Evolutionary conservation across 371 early-diverging fungal species (phyloP).

Genomic region (Apophysomyces trapeziformis): DNA sequence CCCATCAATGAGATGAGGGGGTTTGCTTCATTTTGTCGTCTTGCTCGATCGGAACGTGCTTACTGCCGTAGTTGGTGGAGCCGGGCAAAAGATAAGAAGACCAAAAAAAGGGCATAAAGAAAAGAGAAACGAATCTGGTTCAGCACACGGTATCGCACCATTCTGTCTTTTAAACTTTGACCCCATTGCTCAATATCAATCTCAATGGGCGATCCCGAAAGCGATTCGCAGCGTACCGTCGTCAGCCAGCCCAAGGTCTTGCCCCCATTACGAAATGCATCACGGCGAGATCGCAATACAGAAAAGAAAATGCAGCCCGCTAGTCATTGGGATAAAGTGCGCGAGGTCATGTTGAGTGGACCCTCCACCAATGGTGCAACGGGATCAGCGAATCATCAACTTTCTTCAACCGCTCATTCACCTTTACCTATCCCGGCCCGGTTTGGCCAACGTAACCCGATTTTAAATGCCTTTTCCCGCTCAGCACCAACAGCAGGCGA

Average conservation of each 20-base stretch:
- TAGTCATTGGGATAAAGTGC: conserved; percentile 6
- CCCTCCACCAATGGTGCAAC: conserved; percentile 18
- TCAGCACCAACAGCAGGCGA: background rate
- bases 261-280: conserved; percentile 12
- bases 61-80: background rate
- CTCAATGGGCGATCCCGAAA: conserved; percentile 1
- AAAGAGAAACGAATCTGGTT: background rate
- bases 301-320: conserved; percentile 6
- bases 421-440: background rate
- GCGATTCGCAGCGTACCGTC: background rate
- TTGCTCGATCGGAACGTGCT: conserved; percentile 7
- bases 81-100: too few species aligned
- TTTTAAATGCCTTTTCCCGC: background rate
- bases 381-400: conserved; percentile 4
- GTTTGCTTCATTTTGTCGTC: background rate
- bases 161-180: background rate
- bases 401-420: background rate
- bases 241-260: conserved; percentile 10
- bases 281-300: conserved; percentile 5
- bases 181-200: background rate
- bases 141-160: background rate
- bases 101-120: background rate
- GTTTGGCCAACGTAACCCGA: conserved; percentile 4
- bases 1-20: background rate
- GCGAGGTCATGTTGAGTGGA: background rate